Conservation (phyloP, 2,329 filamentous ascomycete species). For the Fusarium caatingaense region DNA sequence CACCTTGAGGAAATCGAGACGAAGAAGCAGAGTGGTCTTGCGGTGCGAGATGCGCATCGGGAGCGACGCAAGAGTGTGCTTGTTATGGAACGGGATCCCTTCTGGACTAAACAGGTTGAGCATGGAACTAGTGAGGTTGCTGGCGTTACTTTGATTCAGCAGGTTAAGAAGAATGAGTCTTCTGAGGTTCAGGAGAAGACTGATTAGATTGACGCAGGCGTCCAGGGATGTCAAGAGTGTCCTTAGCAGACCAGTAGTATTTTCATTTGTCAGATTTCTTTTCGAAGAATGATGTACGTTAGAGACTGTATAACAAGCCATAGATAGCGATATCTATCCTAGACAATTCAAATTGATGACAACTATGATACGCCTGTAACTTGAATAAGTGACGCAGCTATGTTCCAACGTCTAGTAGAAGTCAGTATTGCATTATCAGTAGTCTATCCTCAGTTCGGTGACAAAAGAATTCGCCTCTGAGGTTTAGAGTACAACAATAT, state of each 20-base stretch:
- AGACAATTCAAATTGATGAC: not conserved
- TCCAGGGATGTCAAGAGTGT: not conserved
- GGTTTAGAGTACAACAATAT: too few species aligned
- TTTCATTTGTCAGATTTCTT: not conserved
- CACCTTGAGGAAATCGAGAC: conserved; percentile 57
- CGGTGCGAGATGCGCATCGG: conserved; percentile 51
- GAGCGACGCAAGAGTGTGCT: conserved; percentile 54
- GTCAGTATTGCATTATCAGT: too few species aligned
- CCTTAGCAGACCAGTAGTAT: not conserved
- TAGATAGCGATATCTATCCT: not conserved
- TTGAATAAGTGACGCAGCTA: too few species aligned
- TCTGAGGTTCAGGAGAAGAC: conserved; percentile 19
- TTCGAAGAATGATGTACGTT: not conserved
- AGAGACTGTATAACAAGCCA: not conserved
- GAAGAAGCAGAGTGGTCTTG: conserved; percentile 49
- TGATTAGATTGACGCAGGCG: conserved; percentile 11
- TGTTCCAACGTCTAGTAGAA: too few species aligned
- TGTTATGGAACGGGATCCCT: conserved; percentile 49
- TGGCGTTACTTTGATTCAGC: conserved; percentile 51
- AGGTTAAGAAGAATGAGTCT: conserved; percentile 42
- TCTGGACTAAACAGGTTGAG: conserved; percentile 58
- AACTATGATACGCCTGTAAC: not conserved
- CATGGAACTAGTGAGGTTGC: conserved; percentile 52
- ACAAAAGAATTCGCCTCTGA: too few species aligned
- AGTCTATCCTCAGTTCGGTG: too few species aligned